A percentile compares a stretch with the other conserved stretches of the same genome.
These are phyloP conservation scores for Irpex sp. DNA, from an alignment of 1,284 basidiomycete species.

Conservation along the genomic window DNA sequence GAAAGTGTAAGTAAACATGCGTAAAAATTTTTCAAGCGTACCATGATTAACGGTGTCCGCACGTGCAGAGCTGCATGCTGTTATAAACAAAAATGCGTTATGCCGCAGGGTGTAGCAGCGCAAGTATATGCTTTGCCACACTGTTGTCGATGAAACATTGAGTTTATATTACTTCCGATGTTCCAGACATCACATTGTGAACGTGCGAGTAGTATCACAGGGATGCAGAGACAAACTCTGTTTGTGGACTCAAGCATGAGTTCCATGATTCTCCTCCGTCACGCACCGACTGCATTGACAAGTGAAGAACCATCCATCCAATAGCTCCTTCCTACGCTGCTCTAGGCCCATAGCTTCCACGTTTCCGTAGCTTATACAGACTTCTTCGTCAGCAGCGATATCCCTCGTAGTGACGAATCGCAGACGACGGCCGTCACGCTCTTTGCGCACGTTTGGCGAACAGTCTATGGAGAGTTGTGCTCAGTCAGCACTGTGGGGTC, in stretches of 20 bases:
- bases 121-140: neutral
- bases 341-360: constrained; percentile 22
- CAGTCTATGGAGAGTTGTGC: constrained; percentile 40
- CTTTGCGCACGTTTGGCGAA: constrained; percentile 54
- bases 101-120: neutral
- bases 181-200: neutral
- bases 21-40: neutral
- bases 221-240: neutral
- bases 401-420: constrained; percentile 43
- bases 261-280: constrained; percentile 13
- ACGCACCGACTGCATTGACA: constrained; percentile 27
- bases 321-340: constrained; percentile 23
- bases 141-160: neutral
- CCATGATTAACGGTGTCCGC: neutral
- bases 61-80: neutral
- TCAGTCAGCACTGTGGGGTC: constrained; percentile 1
- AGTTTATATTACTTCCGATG: neutral
- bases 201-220: neutral
- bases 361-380: constrained; percentile 32
- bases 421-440: constrained; percentile 40
- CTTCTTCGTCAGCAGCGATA: constrained; percentile 22
- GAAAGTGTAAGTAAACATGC: neutral
- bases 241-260: neutral
- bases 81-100: neutral
- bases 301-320: constrained; percentile 30